Evolutionary conservation across 1,284 basidiomycete genomes (phyloP).

Genomic region (Ustanciosporium gigantosporum): DNA sequence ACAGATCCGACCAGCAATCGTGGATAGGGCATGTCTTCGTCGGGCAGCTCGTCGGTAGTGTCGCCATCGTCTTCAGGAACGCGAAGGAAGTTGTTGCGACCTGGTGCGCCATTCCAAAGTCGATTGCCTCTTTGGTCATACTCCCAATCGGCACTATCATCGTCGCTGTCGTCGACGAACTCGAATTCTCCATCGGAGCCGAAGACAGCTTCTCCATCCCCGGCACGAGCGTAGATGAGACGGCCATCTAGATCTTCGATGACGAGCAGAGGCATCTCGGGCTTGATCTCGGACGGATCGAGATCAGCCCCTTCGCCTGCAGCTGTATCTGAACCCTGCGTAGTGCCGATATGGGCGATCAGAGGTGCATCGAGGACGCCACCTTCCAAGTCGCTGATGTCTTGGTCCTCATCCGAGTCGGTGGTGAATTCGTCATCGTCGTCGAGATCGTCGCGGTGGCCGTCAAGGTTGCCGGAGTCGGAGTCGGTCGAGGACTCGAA

Average conservation of each 20-base stretch:
- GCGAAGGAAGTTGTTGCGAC: constrained; percentile 14
- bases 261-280: constrained; percentile 56
- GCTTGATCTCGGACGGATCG: constrained; percentile 8
- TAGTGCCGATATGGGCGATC: constrained; percentile 48
- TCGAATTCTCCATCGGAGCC: constrained; percentile 61
- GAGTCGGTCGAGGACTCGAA: constrained; percentile 52
- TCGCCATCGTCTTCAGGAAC: constrained; percentile 54
- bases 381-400: constrained; percentile 54
- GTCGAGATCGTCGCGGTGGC: constrained; percentile 24
- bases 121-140: constrained; percentile 34
- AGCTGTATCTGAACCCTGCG: constrained; percentile 5
- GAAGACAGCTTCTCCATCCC: constrained; percentile 60
- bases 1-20: constrained; percentile 58
- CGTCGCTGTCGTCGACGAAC: constrained; percentile 56
- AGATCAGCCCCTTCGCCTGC: constrained; percentile 6
- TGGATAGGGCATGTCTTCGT: constrained; percentile 60
- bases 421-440: constrained; percentile 47
- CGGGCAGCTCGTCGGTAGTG: constrained; percentile 59
- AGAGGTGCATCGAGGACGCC: constrained; percentile 46
- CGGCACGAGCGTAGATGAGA: constrained; percentile 58
- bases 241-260: constrained; percentile 60
- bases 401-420: constrained; percentile 42
- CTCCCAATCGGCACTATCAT: constrained; percentile 47
- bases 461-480: constrained; percentile 14
- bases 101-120: constrained; percentile 7